phyloP scores from a whole-genome alignment of 306 rosid genomes.

The Alnus glutinosa region DNA sequence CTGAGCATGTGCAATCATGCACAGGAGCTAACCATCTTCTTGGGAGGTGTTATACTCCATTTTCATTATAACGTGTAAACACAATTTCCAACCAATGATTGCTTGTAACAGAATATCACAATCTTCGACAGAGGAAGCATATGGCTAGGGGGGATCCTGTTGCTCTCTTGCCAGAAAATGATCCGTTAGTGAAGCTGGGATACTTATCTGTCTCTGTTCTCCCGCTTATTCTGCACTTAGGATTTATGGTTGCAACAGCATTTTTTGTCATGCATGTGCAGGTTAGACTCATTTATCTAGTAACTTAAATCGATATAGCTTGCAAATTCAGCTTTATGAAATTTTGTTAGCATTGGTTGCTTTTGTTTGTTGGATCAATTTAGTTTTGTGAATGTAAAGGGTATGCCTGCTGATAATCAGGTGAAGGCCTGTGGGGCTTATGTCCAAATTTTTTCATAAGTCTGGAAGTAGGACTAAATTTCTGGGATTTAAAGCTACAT shows the following conservation, averaged over 20 bases:
- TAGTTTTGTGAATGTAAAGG: background rate
- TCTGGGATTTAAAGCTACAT: background rate
- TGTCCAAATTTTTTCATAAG: background rate
- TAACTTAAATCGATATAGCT: background rate
- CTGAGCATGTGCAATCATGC: background rate
- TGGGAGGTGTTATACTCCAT: background rate
- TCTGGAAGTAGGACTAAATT: background rate
- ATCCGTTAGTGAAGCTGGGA: conserved; percentile 39
- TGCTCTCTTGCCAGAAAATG: conserved; percentile 34
- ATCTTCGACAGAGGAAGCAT: conserved; percentile 58
- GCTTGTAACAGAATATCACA: conserved; percentile 45
- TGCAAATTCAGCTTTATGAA: background rate
- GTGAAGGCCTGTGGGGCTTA: background rate
- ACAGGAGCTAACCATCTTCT: background rate
- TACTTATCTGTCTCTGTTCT: conserved; percentile 69
- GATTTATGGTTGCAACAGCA: conserved; percentile 74
- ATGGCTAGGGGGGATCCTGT: conserved; percentile 19
- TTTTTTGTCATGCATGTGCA: conserved; percentile 93
- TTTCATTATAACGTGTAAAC: background rate
- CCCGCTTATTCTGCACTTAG: conserved; percentile 80
- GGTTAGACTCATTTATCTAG: conserved; percentile 47
- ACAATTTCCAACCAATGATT: conserved; percentile 11
- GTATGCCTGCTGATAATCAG: background rate
- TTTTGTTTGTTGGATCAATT: background rate
- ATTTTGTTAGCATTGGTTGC: background rate